phyloP scores from a whole-genome alignment of 2,329 filamentous ascomycete species.

The Didymella pinodella region DNA sequence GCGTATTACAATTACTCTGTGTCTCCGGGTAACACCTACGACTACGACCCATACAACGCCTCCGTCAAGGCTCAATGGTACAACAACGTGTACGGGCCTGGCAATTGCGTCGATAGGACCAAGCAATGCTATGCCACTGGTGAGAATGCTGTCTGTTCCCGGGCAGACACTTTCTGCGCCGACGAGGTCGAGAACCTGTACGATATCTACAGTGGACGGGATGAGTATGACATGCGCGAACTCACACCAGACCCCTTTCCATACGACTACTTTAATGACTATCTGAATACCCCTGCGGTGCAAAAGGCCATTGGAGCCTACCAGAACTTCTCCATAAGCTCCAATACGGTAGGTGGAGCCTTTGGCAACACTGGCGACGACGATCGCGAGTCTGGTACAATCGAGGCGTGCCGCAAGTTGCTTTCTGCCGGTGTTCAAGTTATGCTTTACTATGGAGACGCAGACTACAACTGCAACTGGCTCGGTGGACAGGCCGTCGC shows the following conservation, averaged over 20 bases:
- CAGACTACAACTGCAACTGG: constrained; percentile 60
- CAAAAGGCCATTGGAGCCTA: constrained; percentile 67
- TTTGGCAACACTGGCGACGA: constrained; percentile 62
- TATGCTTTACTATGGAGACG: constrained; percentile 58
- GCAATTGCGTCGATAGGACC: constrained; percentile 68
- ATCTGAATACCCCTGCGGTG: constrained; percentile 64
- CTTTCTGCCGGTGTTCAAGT: constrained; percentile 53
- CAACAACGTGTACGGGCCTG: constrained; percentile 67
- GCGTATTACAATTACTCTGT: constrained; percentile 67
- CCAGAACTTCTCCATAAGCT: constrained; percentile 63
- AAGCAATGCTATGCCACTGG: constrained; percentile 63
- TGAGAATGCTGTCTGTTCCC: constrained; percentile 59
- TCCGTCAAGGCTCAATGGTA: constrained; percentile 61
- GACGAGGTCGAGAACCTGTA: constrained; percentile 62
- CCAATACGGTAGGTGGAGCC: constrained; percentile 54
- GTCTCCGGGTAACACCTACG: constrained; percentile 65
- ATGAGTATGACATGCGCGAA: constrained; percentile 69
- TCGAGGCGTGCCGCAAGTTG: constrained; percentile 53
- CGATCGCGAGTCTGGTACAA: constrained; percentile 54
- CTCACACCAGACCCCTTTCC: constrained; percentile 66
- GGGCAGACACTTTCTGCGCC: constrained; percentile 65
- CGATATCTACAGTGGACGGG: constrained; percentile 61
- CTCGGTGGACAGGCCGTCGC: constrained; percentile 55
- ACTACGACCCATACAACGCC: constrained; percentile 61
- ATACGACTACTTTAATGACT: constrained; percentile 62